Evolutionary conservation across 352 stramenopile species (phyloP), one percentile per base, ranked within the genome.

Genomic region (Globisporangium paroecandrum): DNA sequence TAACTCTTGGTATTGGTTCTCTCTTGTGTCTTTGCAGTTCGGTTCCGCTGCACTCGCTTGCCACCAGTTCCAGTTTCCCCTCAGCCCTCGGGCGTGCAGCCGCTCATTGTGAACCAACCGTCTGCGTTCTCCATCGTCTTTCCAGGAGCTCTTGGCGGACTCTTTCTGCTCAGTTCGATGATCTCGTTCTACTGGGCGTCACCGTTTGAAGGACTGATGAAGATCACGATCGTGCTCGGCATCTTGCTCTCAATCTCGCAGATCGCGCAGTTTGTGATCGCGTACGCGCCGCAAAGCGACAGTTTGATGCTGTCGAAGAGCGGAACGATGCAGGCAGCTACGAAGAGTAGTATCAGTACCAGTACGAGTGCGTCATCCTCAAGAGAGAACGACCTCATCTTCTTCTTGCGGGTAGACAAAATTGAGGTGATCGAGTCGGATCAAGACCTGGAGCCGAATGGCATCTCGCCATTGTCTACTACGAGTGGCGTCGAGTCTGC

Each of bases 171-270:
- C 32, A 93, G 85, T 68, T 92, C 83, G 25, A 59, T 91, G 25
- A 71, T 95, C 10, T 89, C 87, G 32, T 79, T 93, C 64, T 91
- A 83, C 69, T 90, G 81, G 62, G 79, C 79, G 20, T 75, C 81
- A 41, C 81, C 85, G 29, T 94, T 93, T 58, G 82, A 89, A 71
- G 85, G 84, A 1, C 71, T 95, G 58, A 95, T 94, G 87, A 87
- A 95, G 72, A 81, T 95, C 65, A 95, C 87, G 12, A 91, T 93
- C 22, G 77, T 93, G n/a, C 78, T 95, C 6, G 87, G 87, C 38
- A 80, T 90, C 22, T 62, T 92, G 41, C 70, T 94, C n/a, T 90
- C 87, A 0, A 49, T 93, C 49, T 94, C 87, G 8, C 85, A 92
- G 72, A 87, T 90, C 34, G 65, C 77, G 12, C 85, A 92, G 61